Base-by-base conservation (phyloP, 164 flowering plant genomes). In the Brasenia schreberi region DNA sequence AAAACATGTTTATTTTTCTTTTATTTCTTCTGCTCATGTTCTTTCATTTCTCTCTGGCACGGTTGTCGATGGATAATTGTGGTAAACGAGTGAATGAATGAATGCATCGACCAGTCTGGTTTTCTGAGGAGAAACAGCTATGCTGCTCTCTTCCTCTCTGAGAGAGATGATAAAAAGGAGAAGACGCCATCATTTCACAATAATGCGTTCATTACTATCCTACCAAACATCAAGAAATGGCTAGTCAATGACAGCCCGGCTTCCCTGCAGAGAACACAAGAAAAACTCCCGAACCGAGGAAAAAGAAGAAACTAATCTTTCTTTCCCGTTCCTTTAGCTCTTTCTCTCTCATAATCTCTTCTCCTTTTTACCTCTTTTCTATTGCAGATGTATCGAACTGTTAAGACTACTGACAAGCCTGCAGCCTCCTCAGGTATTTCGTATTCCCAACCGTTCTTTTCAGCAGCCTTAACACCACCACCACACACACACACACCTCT, bases 301-400 rank as follows among this genome's bases (percentile, higher is more conserved):
- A 49, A 49, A 49, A 49, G 56, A 49, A 49, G 56, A 49, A 49
- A 49, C 56, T 49, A 49, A 6, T n/a, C 66, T 16, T 42, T 19
- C 17, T 63, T 63, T 63, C 42, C 18, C 60, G 17, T n/a, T 33
- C 39, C 10, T 5, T 33, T 27, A 0, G 9, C 19, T 63, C 17
- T 33, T 2, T 61, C 63, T 18, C 63, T 45, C 62, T 18, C 62
- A 11, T 18, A 7, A 14, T 18, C 64, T 27, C 66, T 60, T 67
- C 52, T n/a, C 52, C 16, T 52, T 63, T 53, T 42, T 56, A 58
- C 68, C 64, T 62, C 70, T 61, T 19, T 19, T 60, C 43, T 70
- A 66, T 74, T 74, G 75, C 81, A 87, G 93, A 87, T 87, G 93
- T 87, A 85, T 82, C 73, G 93, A 76, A 87, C 90, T 77, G 88